A percentile compares a stretch with the other conserved stretches of the same genome.
Evolutionary conservation across 805 yeast species (phyloP).

Genomic region (Saccharomycopsis fermentans): DNA sequence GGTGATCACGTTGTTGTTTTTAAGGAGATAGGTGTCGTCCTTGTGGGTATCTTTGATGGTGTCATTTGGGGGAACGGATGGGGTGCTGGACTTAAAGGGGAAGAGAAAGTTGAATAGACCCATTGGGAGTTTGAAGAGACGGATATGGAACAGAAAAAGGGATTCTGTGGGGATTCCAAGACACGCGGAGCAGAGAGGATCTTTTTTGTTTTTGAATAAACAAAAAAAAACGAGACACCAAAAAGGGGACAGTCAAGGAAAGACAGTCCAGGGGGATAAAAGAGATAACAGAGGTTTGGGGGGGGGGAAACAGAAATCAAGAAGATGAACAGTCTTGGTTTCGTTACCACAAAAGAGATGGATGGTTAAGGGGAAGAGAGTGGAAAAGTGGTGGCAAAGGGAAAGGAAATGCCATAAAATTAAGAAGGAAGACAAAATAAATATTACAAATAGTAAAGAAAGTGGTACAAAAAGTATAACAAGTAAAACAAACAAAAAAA

Average conservation of each 20-base stretch:
- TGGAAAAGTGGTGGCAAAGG: not conserved
- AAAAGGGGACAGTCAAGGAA: too few species aligned
- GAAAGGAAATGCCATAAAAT: too few species aligned
- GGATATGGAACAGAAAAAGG: not conserved
- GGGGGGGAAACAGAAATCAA: not conserved
- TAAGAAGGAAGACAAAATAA: too few species aligned
- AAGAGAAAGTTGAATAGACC: constrained; percentile 5
- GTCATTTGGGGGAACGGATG: not conserved
- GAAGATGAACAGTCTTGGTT: not conserved
- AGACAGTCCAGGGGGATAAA: too few species aligned
- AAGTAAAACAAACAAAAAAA: too few species aligned
- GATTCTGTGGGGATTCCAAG: not conserved
- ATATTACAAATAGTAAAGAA: too few species aligned
- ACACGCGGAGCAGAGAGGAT: not conserved
- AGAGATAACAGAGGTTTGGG: too few species aligned
- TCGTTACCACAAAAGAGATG: not conserved
- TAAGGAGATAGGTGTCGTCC: constrained; percentile 7
- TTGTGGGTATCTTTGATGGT: constrained; percentile 9
- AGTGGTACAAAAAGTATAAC: too few species aligned
- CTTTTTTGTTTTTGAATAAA: too few species aligned
- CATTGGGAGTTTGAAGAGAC: not conserved
- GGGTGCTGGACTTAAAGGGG: not conserved
- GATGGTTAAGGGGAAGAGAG: not conserved
- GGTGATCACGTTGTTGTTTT: constrained; percentile 14
- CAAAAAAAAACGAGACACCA: not conserved